Evolutionary conservation across 2,329 filamentous ascomycete genomes (phyloP), one percentile per base, ranked within the genome.

Genomic region (Scedosporium aurantiacum): DNA sequence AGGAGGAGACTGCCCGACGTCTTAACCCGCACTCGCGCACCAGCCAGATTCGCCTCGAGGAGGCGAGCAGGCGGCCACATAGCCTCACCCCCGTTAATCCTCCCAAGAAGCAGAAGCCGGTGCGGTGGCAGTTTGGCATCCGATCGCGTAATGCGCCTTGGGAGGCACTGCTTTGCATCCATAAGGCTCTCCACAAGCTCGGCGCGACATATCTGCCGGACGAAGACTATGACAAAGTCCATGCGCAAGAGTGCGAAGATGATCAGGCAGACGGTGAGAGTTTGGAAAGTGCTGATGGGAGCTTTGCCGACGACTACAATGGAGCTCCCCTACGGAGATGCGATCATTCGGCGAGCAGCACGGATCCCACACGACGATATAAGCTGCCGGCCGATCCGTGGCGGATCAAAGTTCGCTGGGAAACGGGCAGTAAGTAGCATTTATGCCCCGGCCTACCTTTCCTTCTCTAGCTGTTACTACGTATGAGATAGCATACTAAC

Each of bases 71-170:
- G 65, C 79, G 83, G 43, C 84, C 84, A 3, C 82, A 85, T 62
- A 79, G 80, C 21, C 80, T 87, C 76, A 87, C 84, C 2, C 84
- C 83, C 0, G 81, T 86, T 57, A 75, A 79, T 59, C 83, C 85
- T 2, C 72, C 78, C 3, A 91, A 89, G 76, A 91, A 90, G 72
- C 75, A 80, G 4, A 91, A 90, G 69, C 89, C 89, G 1, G 90
- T 92, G 16, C 90, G 93, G 66, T 99, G 94, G 94, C 94, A 99
- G 72, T 99, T 99, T 71, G 94, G 94, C 62, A 99, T 99, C 64
- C 85, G 94, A 43, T 96, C 91, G 55, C 86, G 94, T 57, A 99
- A 97, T 69, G 89, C 91, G 61, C 94, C 94, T 0, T 91, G 92
- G 68, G 94, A 99, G 72, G 94, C 94, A 0, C 88, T 99, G 73